Base-by-base conservation (phyloP, 1,284 basidiomycete species). In the Ceratobasidium sp. region DNA sequence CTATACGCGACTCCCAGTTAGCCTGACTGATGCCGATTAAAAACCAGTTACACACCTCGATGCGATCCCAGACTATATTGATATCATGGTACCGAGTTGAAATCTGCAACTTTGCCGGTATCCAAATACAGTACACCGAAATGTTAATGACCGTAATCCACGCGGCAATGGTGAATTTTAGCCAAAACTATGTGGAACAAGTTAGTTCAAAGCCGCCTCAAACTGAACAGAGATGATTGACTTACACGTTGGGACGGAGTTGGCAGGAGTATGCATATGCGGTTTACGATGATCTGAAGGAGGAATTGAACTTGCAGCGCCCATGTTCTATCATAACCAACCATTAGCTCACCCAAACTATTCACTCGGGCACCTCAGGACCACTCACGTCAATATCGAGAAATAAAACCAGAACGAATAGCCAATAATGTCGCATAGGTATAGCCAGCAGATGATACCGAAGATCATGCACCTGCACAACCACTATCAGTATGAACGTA, bases 211-310 rank as follows among this genome's bases (percentile, higher is more conserved):
- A 62, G 14, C 20, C 33, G 5, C 57, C 30, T 62, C n/a, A 14
- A 52, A 38, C 41, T 14, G 20, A 7, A 23, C 16, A 35, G 48
- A 35, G 18, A 6, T 48, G 27, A 23, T n/a, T 20, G 35, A 35
- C 27, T 41, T 2, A 41, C 54, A 27, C 79, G 77, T 44, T 67
- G n/a, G 1, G 48, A 27, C 0, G 57, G 78, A 38, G 64, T 66
- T 3, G 48, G 44, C 30, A 67, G 55, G 6, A 81, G 69, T 20
- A 80, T 75, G 52, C 54, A 65, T 20, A 80, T 75, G 5, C 79
- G 78, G 46, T 80, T 80, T 62, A 78, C 77, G 41, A 81, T 80
- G 54, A 81, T 80, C 68, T 80, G 79, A 27, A 79, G 74, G 2
- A 81, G 75, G 55, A 79, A 77, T 69, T 81, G 80, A 7, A 80